Evolutionary conservation across 2,329 filamentous ascomycete species (phyloP).

Genomic region (Teratosphaeria nubilosa): DNA sequence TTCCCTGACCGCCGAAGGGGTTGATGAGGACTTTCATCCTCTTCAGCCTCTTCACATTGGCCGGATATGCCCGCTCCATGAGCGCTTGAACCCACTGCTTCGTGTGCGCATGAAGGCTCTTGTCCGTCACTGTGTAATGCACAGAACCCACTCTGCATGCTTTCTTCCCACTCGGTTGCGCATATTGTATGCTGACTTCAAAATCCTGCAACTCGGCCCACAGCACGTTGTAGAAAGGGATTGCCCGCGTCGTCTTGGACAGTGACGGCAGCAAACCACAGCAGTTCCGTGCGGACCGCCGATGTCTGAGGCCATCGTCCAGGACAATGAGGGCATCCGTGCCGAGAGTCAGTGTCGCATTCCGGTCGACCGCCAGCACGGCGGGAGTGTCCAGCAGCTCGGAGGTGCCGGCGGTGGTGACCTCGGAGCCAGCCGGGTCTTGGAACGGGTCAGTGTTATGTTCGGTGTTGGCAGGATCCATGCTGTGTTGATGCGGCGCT

Average conservation of each 20-base stretch:
- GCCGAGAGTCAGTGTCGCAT: constrained; percentile 50
- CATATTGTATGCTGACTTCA: constrained; percentile 63
- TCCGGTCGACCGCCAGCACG: constrained; percentile 39
- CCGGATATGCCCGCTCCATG: constrained; percentile 59
- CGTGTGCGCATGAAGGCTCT: constrained; percentile 39
- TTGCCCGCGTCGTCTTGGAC: constrained; percentile 44
- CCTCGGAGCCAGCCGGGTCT: constrained; percentile 17
- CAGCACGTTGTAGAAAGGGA: constrained; percentile 75
- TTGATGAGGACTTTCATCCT: constrained; percentile 84
- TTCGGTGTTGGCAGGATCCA: background rate
- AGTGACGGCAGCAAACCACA: constrained; percentile 43
- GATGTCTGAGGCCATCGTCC: constrained; percentile 46
- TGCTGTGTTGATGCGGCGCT: constrained; percentile 8
- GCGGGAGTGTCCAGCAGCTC: constrained; percentile 5
- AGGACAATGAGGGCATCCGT: constrained; percentile 51
- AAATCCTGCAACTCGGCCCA: constrained; percentile 57
- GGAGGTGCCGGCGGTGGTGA: constrained; percentile 5
- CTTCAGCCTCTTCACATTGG: constrained; percentile 53
- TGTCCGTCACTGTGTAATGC: constrained; percentile 47
- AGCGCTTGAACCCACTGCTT: constrained; percentile 55
- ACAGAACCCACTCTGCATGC: constrained; percentile 54
- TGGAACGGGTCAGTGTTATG: constrained; percentile 19
- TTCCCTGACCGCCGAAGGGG: constrained; percentile 76
- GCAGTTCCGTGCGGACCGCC: constrained; percentile 38
- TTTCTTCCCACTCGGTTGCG: constrained; percentile 41